These are phyloP conservation scores for Aureobasidium namibiae DNA, from an alignment of 2,329 filamentous ascomycete genomes.

Conservation along the genomic window DNA sequence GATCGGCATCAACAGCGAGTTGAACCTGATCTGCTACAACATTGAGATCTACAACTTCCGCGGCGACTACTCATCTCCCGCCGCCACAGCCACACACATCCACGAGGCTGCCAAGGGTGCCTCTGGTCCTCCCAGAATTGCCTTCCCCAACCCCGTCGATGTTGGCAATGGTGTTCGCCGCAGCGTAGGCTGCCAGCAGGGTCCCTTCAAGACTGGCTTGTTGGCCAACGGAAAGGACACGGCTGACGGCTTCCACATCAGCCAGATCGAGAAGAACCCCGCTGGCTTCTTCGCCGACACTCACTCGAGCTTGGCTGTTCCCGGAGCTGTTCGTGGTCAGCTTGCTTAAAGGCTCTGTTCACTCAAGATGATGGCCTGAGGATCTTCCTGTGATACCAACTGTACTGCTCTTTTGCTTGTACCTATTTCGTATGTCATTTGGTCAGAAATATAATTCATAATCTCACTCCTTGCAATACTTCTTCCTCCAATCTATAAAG, in stretches of 20 bases:
- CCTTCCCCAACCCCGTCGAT: conserved; percentile 42
- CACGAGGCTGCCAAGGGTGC: conserved; percentile 41
- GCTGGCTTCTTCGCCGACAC: conserved; percentile 45
- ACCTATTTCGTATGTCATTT: not conserved
- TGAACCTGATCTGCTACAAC: conserved; percentile 41
- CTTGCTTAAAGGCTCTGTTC: conserved; percentile 20
- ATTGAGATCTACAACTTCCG: conserved; percentile 43
- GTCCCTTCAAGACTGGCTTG: conserved; percentile 38
- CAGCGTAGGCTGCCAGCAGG: conserved; percentile 36
- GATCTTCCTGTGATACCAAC: not conserved
- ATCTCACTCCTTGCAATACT: too few species aligned
- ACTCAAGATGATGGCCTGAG: not conserved
- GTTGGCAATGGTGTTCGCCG: conserved; percentile 28
- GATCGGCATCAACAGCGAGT: conserved; percentile 44
- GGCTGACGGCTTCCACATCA: conserved; percentile 41
- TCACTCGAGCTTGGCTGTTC: conserved; percentile 41
- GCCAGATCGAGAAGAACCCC: conserved; percentile 45
- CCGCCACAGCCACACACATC: conserved; percentile 47
- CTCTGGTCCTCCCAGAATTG: conserved; percentile 44
- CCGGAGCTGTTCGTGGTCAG: conserved; percentile 48
- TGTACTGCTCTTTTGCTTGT: not conserved
- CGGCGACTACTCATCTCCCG: conserved; percentile 44
- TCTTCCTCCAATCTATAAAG: too few species aligned
- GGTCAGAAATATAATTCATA: not conserved
- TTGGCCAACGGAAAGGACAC: conserved; percentile 36